These are phyloP conservation scores for Collybia sordida DNA, from an alignment of 768 basidiomycete species.

Conservation along the genomic window DNA sequence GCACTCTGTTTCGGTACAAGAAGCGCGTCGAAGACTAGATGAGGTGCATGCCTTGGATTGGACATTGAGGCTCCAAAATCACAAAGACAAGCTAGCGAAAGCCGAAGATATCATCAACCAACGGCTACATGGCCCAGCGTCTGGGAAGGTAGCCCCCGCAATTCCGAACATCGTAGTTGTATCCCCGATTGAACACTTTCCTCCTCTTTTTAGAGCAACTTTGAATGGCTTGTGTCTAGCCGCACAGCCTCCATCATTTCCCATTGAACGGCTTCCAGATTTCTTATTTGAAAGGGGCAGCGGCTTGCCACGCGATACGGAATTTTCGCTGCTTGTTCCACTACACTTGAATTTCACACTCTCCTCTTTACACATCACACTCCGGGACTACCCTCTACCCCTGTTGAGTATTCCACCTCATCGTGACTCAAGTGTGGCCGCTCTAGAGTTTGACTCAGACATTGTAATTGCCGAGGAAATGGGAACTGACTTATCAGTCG, in stretches of 20 bases:
- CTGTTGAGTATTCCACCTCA: conserved; percentile 69
- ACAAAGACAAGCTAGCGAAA: conserved; percentile 43
- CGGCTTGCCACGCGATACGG: conserved; percentile 66
- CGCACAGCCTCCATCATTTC: conserved; percentile 61
- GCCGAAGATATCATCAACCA: conserved; percentile 49
- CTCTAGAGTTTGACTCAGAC: conserved; percentile 71
- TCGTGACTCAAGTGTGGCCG: conserved; percentile 33
- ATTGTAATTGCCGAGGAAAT: conserved; percentile 89
- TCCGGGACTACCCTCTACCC: conserved; percentile 90
- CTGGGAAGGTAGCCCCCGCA: conserved; percentile 22
- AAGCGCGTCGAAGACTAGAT: conserved; percentile 70
- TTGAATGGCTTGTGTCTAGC: conserved; percentile 59
- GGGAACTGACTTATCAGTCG: conserved; percentile 61
- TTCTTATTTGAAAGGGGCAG: conserved; percentile 68
- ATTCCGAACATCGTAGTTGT: conserved; percentile 46
- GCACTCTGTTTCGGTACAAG: conserved; percentile 68
- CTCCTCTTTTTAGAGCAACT: conserved; percentile 73
- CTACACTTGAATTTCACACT: conserved; percentile 74
- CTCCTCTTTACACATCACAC: conserved; percentile 53
- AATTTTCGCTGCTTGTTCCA: conserved; percentile 81
- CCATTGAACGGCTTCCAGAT: conserved; percentile 48
- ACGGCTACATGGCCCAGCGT: conserved; percentile 38
- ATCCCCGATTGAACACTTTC: conserved; percentile 28
- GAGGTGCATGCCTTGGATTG: conserved; percentile 74
- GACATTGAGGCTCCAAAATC: conserved; percentile 55